phyloP scores from a whole-genome alignment of 768 basidiomycete species.

The Hericium erinaceus region DNA sequence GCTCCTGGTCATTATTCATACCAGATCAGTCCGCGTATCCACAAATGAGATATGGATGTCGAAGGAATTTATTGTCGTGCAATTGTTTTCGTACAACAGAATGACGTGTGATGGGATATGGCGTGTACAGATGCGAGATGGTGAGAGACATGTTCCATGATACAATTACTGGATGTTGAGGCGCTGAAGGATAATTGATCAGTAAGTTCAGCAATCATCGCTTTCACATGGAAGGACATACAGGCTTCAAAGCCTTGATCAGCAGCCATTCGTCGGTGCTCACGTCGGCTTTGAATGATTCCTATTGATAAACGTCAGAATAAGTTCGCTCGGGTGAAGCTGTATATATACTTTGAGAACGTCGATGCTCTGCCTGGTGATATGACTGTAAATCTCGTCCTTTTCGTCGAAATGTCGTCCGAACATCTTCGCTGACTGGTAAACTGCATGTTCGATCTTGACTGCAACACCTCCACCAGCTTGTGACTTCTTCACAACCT shows the following conservation, averaged over 20 bases:
- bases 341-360: slow-evolving; percentile 68
- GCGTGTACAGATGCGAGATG: not conserved
- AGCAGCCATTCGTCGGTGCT: slow-evolving; percentile 88
- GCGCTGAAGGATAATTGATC: not conserved
- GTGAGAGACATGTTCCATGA: not conserved
- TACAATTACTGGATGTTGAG: not conserved
- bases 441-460: slow-evolving; percentile 96
- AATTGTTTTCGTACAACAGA: not conserved
- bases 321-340: not conserved
- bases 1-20: too few relatives aligned
- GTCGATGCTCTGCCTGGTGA: slow-evolving; percentile 90
- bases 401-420: slow-evolving; percentile 95
- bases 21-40: too few relatives aligned
- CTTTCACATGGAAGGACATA: slow-evolving; percentile 24
- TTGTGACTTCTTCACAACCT: slow-evolving; percentile 89
- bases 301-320: slow-evolving; percentile 31
- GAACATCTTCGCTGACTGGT: slow-evolving; percentile 92
- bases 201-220: not conserved
- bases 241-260: slow-evolving; percentile 80
- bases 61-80: not conserved
- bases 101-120: not conserved
- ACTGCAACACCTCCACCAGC: slow-evolving; percentile 96
- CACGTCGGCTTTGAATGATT: slow-evolving; percentile 82
- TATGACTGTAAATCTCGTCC: slow-evolving; percentile 86
- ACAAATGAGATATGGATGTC: too few relatives aligned